Percentiles rank a stretch among this genome's conserved stretches.
phyloP scores from a whole-genome alignment of 225 moss, liverwort and hornwort species.

The Physcomitrium patens region DNA sequence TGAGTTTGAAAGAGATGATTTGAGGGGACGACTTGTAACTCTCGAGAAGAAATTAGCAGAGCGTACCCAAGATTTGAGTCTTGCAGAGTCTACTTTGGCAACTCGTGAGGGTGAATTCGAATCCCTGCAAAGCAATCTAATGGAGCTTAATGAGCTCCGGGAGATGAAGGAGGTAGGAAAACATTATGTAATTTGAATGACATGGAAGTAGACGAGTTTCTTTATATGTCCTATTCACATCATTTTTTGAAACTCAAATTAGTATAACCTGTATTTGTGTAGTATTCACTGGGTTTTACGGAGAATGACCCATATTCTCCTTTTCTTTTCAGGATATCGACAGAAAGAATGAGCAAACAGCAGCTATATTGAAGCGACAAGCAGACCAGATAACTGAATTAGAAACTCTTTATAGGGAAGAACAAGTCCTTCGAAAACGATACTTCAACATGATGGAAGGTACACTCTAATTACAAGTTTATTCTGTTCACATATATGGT shows the following conservation, averaged over 20 bases:
- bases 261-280: neutral
- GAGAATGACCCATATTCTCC: conserved; percentile 2
- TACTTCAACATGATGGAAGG: conserved; percentile 96
- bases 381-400: conserved; percentile 74
- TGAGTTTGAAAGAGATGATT: conserved; percentile 66
- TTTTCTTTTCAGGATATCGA: conserved; percentile 64
- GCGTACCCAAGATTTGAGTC: conserved; percentile 75
- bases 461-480: conserved; percentile 19
- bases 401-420: conserved; percentile 74
- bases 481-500: neutral
- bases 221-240: no score
- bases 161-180: conserved; percentile 76
- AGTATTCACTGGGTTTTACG: neutral
- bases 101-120: conserved; percentile 60
- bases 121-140: conserved; percentile 56
- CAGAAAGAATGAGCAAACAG: conserved; percentile 80
- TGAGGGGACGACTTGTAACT: conserved; percentile 60
- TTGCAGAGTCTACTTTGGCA: conserved; percentile 58
- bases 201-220: neutral
- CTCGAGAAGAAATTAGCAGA: conserved; percentile 73
- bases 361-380: conserved; percentile 79
- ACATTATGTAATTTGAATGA: conserved; percentile 10
- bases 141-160: conserved; percentile 77
- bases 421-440: conserved; percentile 75
- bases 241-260: neutral